Base-by-base conservation (phyloP, 257 asterid species). In the Jacaranda mimosifolia region DNA sequence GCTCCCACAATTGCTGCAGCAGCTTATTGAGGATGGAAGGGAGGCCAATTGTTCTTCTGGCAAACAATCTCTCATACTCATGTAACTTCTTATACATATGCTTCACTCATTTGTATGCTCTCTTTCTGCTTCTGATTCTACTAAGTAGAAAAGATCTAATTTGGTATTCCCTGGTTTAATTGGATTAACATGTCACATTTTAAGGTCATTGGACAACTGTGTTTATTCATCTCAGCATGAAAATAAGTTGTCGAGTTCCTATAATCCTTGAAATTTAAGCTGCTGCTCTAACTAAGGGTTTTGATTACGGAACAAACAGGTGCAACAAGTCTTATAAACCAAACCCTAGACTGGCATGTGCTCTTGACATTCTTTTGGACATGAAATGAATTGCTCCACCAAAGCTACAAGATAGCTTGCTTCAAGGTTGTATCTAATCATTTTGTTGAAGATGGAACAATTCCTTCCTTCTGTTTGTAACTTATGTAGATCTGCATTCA, bases 1-100 rank as follows among this genome's bases (percentile, higher is more conserved):
- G 99, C 91, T 15, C 98, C 99, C 39, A 95, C 99, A 67, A 95
- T 93, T 77, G 99, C 99, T 71, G 97, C 99, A 21, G 99, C 99
- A 39, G 98, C 99, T 82, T 93, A 93, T 84, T 95, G 90, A 95
- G 99, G 80, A 83, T 93, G 92, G 97, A 98, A 35, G 99, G 99
- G 83, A 87, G 99, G 84, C 97, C 99, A 43, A 90, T 97, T 70
- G 98, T 95, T 82, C 98, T 91, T 70, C 99, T 98, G 15, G 91
- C 97, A 42, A 90, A 80, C 87, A 93, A 78, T 63, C 94, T 95
- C 46, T 95, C 99, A 43, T 95, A 95, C 84, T 86, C 97, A 7
- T 98, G 93, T 87, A 95, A 95, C 87, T 95, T 95, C 91, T 85
- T 95, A 74, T 95, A 95, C n/a, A n/a, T 81, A 95, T 95, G 99